Evolutionary conservation across 352 stramenopile species (phyloP), one percentile per base, ranked within the genome.

Genomic region (Albugo candida): DNA sequence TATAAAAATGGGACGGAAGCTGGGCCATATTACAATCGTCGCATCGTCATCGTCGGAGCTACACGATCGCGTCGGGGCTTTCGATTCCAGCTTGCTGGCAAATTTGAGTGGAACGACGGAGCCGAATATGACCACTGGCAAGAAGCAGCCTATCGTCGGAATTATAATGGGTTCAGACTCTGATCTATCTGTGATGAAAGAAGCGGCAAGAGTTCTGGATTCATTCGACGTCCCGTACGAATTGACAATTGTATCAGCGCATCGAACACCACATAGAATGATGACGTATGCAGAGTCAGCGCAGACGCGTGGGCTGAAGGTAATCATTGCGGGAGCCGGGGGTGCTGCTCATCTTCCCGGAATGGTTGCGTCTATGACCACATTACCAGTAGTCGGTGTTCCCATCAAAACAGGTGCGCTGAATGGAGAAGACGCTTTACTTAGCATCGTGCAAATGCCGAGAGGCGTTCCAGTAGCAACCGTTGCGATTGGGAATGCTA

Each of bases 361-460:
- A 24, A 94, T 93, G 81, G 83, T 97, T 55, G 70, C 84, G 41
- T 65, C 75, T 63, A 37, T 96, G 59, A 81, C 74, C 43, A 76
- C 70, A 16, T 64, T 85, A 50, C 87, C 75, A 8, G 92, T 99
- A 6, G 71, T 99, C 20, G 95, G 95, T 36, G 94, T 99, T 1
- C 94, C 94, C 12, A 87, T 98, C 17, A 97, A 98, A 69, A 98
- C 92, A 5, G 96, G 83, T 18, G 97, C 93, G 16, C 64, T 99
- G 13, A 97, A 94, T 56, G 95, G 95, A 21, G 67, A 97, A 45
- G 95, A 99, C 68, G 97, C 91, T 40, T 67, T 99, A 12, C 70
- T 98, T 54, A 97, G 85, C 59, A 99, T 99, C 62, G 93, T 98
- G 18, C 95, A 99, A 74, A 99, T 99, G 94, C 95, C 95, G 35